phyloP scores from a whole-genome alignment of 306 rosid genomes.

The Ceratonia siliqua region DNA sequence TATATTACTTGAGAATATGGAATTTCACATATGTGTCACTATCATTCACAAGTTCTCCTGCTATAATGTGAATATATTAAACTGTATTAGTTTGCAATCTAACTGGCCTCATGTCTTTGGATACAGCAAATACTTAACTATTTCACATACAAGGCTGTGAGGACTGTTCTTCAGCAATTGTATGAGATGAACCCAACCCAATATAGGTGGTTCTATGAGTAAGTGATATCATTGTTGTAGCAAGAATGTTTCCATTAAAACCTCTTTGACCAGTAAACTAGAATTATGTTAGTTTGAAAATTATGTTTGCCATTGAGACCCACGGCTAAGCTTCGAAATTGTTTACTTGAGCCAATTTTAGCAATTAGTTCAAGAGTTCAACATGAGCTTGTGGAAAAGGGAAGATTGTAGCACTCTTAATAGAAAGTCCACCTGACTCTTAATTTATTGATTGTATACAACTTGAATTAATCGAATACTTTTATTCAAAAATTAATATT shows the following conservation, averaged over 20 bases:
- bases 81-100: background rate
- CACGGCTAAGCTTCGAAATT: too few species aligned
- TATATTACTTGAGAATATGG: background rate
- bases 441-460: too few species aligned
- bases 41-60: background rate
- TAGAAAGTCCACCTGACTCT: too few species aligned
- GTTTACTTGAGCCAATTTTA: too few species aligned
- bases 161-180: constrained; percentile 89
- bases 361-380: too few species aligned
- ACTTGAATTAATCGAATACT: too few species aligned
- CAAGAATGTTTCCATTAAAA: constrained; percentile 15
- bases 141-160: constrained; percentile 93
- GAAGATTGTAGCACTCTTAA: too few species aligned
- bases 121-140: constrained; percentile 91
- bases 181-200: constrained; percentile 95
- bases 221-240: constrained; percentile 37
- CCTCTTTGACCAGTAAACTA: background rate
- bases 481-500: too few species aligned
- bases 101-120: constrained; percentile 37
- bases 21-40: background rate
- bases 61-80: background rate
- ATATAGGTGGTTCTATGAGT: constrained; percentile 91
- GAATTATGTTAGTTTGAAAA: constrained; percentile 2
- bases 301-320: too few species aligned
- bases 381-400: too few species aligned